Conservation (phyloP, 2,329 filamentous ascomycete species). For the Trichoderma brevicompactum region DNA sequence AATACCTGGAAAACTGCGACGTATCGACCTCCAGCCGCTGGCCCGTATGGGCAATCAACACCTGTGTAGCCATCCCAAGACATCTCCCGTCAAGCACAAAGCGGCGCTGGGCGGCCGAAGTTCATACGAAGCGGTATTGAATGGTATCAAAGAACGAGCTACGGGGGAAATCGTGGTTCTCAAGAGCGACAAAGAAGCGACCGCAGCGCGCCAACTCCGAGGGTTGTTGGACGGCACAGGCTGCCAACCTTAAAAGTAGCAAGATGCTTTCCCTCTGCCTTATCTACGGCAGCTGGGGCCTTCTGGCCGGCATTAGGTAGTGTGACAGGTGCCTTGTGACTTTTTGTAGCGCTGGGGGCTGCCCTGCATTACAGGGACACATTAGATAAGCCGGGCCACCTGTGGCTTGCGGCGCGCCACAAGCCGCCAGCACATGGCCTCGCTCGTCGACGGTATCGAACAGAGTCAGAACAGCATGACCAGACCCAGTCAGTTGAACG, state of each 20-base stretch:
- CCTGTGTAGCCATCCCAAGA: conserved; percentile 81
- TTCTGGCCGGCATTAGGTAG: conserved; percentile 30
- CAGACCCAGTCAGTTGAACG: neutral
- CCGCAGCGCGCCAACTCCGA: neutral
- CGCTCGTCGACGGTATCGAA: neutral
- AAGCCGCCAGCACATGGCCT: neutral
- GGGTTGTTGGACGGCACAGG: conserved; percentile 7
- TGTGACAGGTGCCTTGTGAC: conserved; percentile 43
- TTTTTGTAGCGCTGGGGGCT: conserved; percentile 28
- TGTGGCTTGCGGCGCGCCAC: conserved; percentile 25
- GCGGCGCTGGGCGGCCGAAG: conserved; percentile 37
- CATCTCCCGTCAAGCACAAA: conserved; percentile 49
- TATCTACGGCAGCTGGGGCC: conserved; percentile 2
- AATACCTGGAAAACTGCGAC: conserved; percentile 73
- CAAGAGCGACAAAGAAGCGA: neutral
- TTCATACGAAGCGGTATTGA: conserved; percentile 10
- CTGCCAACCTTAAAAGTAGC: conserved; percentile 7
- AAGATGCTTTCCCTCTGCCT: conserved; percentile 14
- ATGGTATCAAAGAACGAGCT: neutral
- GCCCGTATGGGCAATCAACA: conserved; percentile 92
- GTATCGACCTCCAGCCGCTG: conserved; percentile 81
- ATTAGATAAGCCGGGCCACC: conserved; percentile 21
- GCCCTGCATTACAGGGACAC: conserved; percentile 1
- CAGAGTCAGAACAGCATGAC: neutral
- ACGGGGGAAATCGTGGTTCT: neutral